Evolutionary conservation across 2,329 filamentous ascomycete genomes (phyloP), one percentile per base, ranked within the genome.

Genomic region (Talaromyces verruculosus): DNA sequence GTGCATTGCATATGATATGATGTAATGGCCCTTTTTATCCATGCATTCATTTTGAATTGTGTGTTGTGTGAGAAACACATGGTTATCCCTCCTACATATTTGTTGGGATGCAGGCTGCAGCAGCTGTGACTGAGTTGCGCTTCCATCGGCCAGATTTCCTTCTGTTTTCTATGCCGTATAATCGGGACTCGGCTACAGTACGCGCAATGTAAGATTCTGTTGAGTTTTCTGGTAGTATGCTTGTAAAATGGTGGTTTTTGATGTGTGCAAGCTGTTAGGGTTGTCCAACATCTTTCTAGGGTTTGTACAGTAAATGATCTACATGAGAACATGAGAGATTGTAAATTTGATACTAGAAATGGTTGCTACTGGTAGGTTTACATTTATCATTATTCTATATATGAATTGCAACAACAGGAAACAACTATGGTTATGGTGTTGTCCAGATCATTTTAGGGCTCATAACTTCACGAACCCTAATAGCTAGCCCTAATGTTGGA

Each of bases 1-100:
- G 19, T 30, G 25, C 59, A 53, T 30, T 33, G 28, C 49, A 53
- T 53, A 53, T 53, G 49, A 53, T 33, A 53, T 53, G 49, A 53
- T 53, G 49, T 19, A 53, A 53, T 53, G 28, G 15, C 28, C 28
- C 11, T 53, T 33, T 33, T 10, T 28, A 4, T 25, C 25, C 25
- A n/a, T 28, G 8, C 19, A 53, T n/a, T 33, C 13, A 3, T 13
- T 25, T 49, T 28, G 13, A 28, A 6, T 51, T 22, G 28, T 35
- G 28, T 30, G 28, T 8, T 19, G 8, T 53, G 3, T n/a, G 49
- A 53, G 17, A 53, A 53, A 35, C 30, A 33, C 51, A 55, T 35
- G 49, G 51, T 33, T 55, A 35, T 55, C 51, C 30, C 30, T 55
- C 30, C 30, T n/a, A 49, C 7, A 7, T 33, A n/a, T 15, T 28